Evolutionary conservation across 2,329 filamentous ascomycete genomes (phyloP).

Genomic region (Phyllosticta citrichinensis): DNA sequence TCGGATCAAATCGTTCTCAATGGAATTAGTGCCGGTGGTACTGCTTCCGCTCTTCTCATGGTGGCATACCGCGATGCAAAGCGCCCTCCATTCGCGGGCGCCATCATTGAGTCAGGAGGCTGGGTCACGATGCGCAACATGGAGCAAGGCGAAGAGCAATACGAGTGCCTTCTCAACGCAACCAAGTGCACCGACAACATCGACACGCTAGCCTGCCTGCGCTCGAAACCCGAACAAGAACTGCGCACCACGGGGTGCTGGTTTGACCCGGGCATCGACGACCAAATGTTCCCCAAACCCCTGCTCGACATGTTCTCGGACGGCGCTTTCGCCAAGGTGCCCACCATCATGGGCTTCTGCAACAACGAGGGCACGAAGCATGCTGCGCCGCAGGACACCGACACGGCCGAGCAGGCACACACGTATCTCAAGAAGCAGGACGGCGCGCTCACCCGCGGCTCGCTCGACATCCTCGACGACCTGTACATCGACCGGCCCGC

Average conservation of each 20-base stretch:
- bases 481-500: slow-evolving; percentile 39
- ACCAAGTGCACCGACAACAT: slow-evolving; percentile 33
- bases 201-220: slow-evolving; percentile 41
- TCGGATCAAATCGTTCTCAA: slow-evolving; percentile 37
- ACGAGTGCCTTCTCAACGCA: slow-evolving; percentile 41
- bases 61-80: slow-evolving; percentile 38
- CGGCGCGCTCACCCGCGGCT: slow-evolving; percentile 40
- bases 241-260: slow-evolving; percentile 41
- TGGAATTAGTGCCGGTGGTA: slow-evolving; percentile 44
- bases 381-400: slow-evolving; percentile 37
- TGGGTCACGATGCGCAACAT: slow-evolving; percentile 41
- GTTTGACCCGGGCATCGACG: slow-evolving; percentile 44
- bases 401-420: slow-evolving; percentile 40
- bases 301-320: slow-evolving; percentile 39
- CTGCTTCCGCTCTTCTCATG: slow-evolving; percentile 43
- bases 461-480: slow-evolving; percentile 43
- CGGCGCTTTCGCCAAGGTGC: slow-evolving; percentile 42
- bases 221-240: slow-evolving; percentile 31
- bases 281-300: slow-evolving; percentile 40
- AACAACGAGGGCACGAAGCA: slow-evolving; percentile 59
- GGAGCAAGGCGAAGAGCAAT: slow-evolving; percentile 40
- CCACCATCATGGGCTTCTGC: slow-evolving; percentile 45
- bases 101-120: slow-evolving; percentile 44
- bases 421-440: slow-evolving; percentile 50
- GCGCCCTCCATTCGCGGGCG: slow-evolving; percentile 41